phyloP scores from a whole-genome alignment of 2,329 filamentous ascomycete species.

The Pseudogymnoascus sp. region DNA sequence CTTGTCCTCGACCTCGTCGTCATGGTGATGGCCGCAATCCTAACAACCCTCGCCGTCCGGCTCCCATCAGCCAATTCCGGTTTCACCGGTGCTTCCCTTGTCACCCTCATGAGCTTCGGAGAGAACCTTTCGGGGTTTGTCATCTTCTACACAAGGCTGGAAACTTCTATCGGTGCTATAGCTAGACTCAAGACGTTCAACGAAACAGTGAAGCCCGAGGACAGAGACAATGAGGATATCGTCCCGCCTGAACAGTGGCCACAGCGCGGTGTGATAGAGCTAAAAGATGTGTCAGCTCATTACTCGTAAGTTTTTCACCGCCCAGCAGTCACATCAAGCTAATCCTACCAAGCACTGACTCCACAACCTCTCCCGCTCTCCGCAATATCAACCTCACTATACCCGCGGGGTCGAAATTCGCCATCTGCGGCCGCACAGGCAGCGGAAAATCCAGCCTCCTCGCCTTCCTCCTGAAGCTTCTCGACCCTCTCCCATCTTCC shows the following conservation, averaged over 20 bases:
- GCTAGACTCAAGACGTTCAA: neutral
- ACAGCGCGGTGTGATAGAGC: constrained; percentile 16
- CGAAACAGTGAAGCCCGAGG: constrained; percentile 2
- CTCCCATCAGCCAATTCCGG: constrained; percentile 13
- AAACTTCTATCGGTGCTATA: constrained; percentile 8
- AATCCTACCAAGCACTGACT: constrained; percentile 15
- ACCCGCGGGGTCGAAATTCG: constrained; percentile 27
- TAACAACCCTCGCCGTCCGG: constrained; percentile 6
- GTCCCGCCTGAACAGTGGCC: constrained; percentile 19
- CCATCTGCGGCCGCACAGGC: constrained; percentile 30
- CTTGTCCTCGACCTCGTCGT: constrained; percentile 32
- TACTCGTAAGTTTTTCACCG: constrained; percentile 17
- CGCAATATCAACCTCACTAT: constrained; percentile 27
- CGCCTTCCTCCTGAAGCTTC: constrained; percentile 33
- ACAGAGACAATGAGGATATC: neutral
- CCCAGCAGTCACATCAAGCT: neutral
- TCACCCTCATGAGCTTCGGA: constrained; percentile 19
- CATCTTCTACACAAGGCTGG: neutral
- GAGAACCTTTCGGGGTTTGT: constrained; percentile 16
- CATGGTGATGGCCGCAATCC: constrained; percentile 17
- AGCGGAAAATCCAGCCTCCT: constrained; percentile 36
- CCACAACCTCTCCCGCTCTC: constrained; percentile 22
- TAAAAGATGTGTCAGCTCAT: constrained; percentile 20
- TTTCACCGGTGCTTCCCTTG: constrained; percentile 18
- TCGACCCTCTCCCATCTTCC: constrained; percentile 25